Conservation (phyloP, 2,329 filamentous ascomycete genomes). For the Coleophoma eucalyptorum region DNA sequence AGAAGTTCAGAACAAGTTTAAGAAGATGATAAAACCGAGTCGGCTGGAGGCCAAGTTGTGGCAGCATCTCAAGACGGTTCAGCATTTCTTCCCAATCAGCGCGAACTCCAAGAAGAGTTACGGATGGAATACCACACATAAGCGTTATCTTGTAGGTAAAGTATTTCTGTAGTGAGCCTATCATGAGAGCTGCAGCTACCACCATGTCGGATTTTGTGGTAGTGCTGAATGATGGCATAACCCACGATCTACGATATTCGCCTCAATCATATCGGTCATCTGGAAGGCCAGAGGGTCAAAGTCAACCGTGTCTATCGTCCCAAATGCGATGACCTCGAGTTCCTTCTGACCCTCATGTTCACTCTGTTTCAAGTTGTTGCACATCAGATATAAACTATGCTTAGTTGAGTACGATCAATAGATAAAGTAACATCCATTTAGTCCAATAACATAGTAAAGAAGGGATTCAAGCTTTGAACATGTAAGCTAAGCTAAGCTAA, state of each 20-base stretch:
- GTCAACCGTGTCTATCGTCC: background rate
- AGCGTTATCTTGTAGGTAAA: constrained; percentile 31
- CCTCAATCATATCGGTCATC: background rate
- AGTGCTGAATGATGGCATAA: constrained; percentile 47
- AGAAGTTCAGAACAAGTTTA: constrained; percentile 25
- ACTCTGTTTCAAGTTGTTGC: no score
- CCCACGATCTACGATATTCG: constrained; percentile 39
- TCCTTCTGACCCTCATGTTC: constrained; percentile 34
- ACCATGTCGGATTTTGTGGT: constrained; percentile 38
- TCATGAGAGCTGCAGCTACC: constrained; percentile 41
- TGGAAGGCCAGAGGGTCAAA: background rate
- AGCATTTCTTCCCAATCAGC: constrained; percentile 36
- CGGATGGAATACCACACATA: constrained; percentile 43
- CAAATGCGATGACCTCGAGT: constrained; percentile 21
- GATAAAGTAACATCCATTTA: no score
- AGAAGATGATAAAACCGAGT: constrained; percentile 24
- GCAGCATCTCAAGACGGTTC: constrained; percentile 25
- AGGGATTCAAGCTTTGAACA: no score
- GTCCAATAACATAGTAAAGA: no score
- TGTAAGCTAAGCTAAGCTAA: no score
- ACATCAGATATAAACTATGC: no score
- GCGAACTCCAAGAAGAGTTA: constrained; percentile 43
- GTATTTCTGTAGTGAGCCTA: constrained; percentile 45
- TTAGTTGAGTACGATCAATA: no score
- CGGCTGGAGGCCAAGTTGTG: constrained; percentile 26